Evolutionary conservation across 1,284 basidiomycete genomes (phyloP).

Genomic region (Agaricales sp.): DNA sequence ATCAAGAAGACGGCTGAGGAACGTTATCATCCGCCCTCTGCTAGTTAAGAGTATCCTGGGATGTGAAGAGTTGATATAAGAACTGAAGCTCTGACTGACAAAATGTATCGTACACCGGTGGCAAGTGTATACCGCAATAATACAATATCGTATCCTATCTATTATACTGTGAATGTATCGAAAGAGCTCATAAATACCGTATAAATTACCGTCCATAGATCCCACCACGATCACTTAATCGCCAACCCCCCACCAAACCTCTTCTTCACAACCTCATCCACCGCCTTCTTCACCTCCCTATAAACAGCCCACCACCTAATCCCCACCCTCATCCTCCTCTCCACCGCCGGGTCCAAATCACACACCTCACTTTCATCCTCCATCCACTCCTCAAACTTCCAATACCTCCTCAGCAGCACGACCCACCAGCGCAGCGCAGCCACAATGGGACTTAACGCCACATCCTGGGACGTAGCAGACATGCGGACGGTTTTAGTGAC

Average conservation of each 20-base stretch:
- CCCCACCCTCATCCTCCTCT: slow-evolving; percentile 32
- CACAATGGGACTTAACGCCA: slow-evolving; percentile 59
- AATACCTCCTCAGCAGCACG: slow-evolving; percentile 48
- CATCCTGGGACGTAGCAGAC: slow-evolving; percentile 52
- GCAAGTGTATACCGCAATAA: too few species aligned
- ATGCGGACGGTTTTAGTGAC: too few species aligned
- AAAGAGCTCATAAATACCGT: too few species aligned
- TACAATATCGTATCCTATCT: too few species aligned
- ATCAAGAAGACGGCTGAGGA: too few species aligned
- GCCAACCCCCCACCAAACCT: slow-evolving; percentile 60
- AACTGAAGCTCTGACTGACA: too few species aligned
- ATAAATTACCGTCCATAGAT: too few species aligned
- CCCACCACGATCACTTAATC: slow-evolving; percentile 19
- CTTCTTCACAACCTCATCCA: slow-evolving; percentile 49
- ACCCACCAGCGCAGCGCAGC: slow-evolving; percentile 75
- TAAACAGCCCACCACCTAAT: slow-evolving; percentile 72
- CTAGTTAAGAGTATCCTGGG: too few species aligned
- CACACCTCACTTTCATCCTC: slow-evolving; percentile 23
- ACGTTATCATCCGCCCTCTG: too few species aligned
- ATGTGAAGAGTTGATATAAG: too few species aligned
- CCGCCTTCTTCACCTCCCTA: slow-evolving; percentile 46
- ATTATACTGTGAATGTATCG: too few species aligned
- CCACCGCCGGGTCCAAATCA: slow-evolving; percentile 17
- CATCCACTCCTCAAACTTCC: slow-evolving; percentile 39
- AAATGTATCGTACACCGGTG: too few species aligned